phyloP scores from a whole-genome alignment of 306 rosid species.

The Cucurbita argyrosperma region DNA sequence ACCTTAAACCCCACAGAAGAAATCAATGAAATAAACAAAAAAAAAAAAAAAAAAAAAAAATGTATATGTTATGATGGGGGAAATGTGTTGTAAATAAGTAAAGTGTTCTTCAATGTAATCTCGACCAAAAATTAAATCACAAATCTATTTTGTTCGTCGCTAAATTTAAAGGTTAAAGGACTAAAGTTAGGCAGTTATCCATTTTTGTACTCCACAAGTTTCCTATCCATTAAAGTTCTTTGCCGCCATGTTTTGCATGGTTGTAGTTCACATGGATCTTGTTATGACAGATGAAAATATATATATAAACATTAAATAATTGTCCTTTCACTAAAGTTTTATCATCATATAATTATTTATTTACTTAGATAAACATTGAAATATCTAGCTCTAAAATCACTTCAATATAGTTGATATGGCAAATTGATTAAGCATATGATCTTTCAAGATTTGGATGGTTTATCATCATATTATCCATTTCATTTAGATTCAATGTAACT shows the following conservation, averaged over 20 bases:
- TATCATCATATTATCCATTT: not conserved
- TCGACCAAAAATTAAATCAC: no score
- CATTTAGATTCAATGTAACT: not conserved
- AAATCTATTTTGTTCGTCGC: no score
- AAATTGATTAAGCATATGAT: not conserved
- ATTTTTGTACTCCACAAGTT: not conserved
- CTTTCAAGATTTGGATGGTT: not conserved
- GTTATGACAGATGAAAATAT: not conserved
- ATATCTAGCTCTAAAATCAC: not conserved
- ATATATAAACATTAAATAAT: no score
- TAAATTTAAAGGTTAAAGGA: no score
- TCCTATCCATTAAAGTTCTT: not conserved
- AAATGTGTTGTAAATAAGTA: slow-evolving; percentile 7
- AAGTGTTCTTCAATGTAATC: no score
- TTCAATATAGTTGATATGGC: not conserved
- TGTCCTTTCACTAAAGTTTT: no score
- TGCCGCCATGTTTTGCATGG: not conserved
- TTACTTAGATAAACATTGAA: not conserved
- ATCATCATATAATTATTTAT: not conserved
- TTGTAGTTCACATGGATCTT: not conserved
- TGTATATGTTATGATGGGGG: not conserved
- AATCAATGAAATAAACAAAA: not conserved
- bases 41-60: not conserved
- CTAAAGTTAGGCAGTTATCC: no score
- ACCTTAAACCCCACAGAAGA: not conserved